phyloP scores from a whole-genome alignment of 208 protist genomes.

The Tritrichomonas musculus region DNA sequence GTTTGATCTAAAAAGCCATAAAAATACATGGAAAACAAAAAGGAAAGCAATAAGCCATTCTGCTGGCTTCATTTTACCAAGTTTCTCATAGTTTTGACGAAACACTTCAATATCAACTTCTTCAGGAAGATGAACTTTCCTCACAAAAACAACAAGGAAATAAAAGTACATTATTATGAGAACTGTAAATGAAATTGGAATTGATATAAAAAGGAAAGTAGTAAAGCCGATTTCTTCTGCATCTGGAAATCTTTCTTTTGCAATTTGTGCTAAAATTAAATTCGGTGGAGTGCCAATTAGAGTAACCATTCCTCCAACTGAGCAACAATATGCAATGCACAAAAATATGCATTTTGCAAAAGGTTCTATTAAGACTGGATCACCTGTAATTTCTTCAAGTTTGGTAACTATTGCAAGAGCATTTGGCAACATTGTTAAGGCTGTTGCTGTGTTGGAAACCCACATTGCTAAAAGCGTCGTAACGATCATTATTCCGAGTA shows the following conservation, averaged over 20 bases:
- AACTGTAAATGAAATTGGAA: background rate
- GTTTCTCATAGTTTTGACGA: background rate
- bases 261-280: constrained; percentile 36
- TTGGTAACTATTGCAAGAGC: background rate
- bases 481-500: constrained; percentile 43
- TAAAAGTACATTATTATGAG: background rate
- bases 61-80: background rate
- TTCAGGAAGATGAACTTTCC: background rate
- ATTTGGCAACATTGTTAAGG: constrained; percentile 12
- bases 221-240: background rate
- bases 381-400: constrained; percentile 18
- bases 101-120: background rate
- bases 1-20: background rate
- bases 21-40: background rate
- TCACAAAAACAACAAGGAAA: background rate
- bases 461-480: constrained; percentile 45
- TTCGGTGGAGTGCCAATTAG: constrained; percentile 48
- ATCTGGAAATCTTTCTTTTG: background rate
- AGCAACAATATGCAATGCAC: background rate
- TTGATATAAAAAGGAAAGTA: background rate
- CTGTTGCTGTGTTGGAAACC: constrained; percentile 47
- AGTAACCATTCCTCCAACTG: constrained; percentile 45
- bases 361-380: background rate
- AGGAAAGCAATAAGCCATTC: background rate
- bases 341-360: background rate